Evolutionary conservation across 1,284 basidiomycete species (phyloP), one percentile per base, ranked within the genome.

Genomic region (Bondarzewia mesenterica): DNA sequence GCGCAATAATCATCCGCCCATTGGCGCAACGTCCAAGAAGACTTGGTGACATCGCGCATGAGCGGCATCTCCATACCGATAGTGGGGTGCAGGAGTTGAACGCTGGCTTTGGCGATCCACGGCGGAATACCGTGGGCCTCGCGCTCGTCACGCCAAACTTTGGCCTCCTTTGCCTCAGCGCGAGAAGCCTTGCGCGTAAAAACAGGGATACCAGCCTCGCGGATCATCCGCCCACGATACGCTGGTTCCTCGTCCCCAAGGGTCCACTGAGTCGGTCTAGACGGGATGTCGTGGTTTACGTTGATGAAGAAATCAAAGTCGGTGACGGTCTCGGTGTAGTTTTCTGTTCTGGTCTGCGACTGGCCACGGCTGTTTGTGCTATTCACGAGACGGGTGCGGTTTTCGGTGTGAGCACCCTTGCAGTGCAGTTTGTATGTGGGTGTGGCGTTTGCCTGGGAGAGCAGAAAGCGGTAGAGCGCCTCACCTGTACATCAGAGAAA

Each of bases 1-100:
- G 72, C 67, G 46, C 79, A 82, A 57, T 83, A 87, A 47, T 80
- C 75, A 56, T 86, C 80, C 18, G 82, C 83, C 85, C 85, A 88
- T 48, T 78, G 69, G 16, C 79, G 70, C 41, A 85, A 58, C 1
- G 76, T 72, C 63, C 70, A 74, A 15, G 77, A 77, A 1, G 76
- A 77, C 49, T 63, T 65, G 40, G 75, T 60, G 26, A 63, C 57
- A 12, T 59, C 58, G 10, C 21, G 42, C 7, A 20, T 3, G 16
- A 14, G 44, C 5, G 25, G 29, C 25, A 38, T 20, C 18, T 25
- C 39, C 22, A 20, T 18, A 6, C 5, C 16, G 4, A 18, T 10
- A n/a, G 26, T 43, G 6, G 25, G 18, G 1, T 29, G 23, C 16
- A 12, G 18, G 14, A n/a, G n/a, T 10, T 35, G 23, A 10, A 20